Evolutionary conservation across 352 stramenopile species (phyloP).

Genomic region (Pythium sukuiense): DNA sequence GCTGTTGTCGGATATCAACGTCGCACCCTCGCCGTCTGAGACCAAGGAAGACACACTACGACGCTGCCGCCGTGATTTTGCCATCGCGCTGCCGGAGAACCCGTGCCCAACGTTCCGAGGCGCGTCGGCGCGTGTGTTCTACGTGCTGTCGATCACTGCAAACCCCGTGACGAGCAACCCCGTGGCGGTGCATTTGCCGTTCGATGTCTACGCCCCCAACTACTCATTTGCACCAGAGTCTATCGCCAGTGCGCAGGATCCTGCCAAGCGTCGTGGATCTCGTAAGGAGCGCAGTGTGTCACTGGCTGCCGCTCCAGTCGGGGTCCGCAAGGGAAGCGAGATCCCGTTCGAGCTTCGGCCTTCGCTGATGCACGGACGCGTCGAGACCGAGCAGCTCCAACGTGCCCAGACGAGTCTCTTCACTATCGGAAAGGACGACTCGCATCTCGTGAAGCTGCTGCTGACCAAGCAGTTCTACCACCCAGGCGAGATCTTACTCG

Average conservation of each 20-base stretch:
- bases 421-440: slow-evolving; percentile 67
- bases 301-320: slow-evolving; percentile 36
- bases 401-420: slow-evolving; percentile 65
- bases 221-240: slow-evolving; percentile 46
- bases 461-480: slow-evolving; percentile 67
- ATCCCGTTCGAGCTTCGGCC: slow-evolving; percentile 66
- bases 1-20: slow-evolving; percentile 59
- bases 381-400: slow-evolving; percentile 58
- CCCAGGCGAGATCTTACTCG: slow-evolving; percentile 56
- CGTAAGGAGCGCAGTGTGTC: slow-evolving; percentile 37
- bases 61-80: slow-evolving; percentile 52
- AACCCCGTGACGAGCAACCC: slow-evolving; percentile 24
- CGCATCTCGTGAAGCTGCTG: slow-evolving; percentile 58
- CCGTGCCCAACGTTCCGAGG: slow-evolving; percentile 63
- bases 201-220: slow-evolving; percentile 57
- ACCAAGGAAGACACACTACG: slow-evolving; percentile 34
- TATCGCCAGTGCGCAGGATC: slow-evolving; percentile 14
- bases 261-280: slow-evolving; percentile 3
- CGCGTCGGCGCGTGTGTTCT: slow-evolving; percentile 57
- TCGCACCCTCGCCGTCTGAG: slow-evolving; percentile 43
- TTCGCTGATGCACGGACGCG: slow-evolving; percentile 64
- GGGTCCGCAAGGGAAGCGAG: slow-evolving; percentile 57
- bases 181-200: slow-evolving; percentile 52
- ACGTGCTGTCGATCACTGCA: slow-evolving; percentile 56
- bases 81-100: slow-evolving; percentile 44